A percentile compares a stretch with the other conserved stretches of the same genome.
Conservation (phyloP, 345 rosid genomes). For the Eucalyptus sideroxylon region DNA sequence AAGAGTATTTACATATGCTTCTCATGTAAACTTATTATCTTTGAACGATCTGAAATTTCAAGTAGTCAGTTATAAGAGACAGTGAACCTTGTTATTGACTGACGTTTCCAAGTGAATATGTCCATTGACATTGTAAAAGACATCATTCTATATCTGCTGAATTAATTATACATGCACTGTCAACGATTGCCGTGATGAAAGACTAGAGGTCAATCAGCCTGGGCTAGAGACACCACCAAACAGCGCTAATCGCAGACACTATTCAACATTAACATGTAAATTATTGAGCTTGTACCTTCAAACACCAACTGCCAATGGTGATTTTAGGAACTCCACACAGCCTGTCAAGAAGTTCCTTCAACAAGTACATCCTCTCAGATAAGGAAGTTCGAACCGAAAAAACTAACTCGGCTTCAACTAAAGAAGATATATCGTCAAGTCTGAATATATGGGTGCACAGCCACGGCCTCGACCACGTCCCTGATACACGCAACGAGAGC, state of each 20-base stretch:
- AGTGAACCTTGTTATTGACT: background rate
- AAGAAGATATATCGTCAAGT: background rate
- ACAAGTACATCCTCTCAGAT: accelerated
- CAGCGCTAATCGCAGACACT: background rate
- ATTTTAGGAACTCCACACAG: background rate
- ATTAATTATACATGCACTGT: background rate
- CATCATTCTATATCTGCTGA: background rate
- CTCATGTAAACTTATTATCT: no score
- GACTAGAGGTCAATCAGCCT: no score
- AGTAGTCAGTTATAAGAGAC: background rate
- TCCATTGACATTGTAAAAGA: background rate
- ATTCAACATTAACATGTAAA: background rate
- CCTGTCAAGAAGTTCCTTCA: background rate
- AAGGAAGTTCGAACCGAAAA: accelerated
- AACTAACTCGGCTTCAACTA: background rate
- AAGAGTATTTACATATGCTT: background rate
- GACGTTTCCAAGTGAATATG: background rate
- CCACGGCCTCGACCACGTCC: background rate
- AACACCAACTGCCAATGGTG: background rate
- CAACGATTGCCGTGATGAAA: background rate
- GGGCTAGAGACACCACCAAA: no score
- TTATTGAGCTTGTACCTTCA: background rate
- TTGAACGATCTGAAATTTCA: background rate
- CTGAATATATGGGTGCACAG: background rate
- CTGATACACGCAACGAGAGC: background rate